Evolutionary conservation across 176 grass and related monocot species (phyloP), one percentile per base, ranked within the genome.

Genomic region (Ananas comosus): DNA sequence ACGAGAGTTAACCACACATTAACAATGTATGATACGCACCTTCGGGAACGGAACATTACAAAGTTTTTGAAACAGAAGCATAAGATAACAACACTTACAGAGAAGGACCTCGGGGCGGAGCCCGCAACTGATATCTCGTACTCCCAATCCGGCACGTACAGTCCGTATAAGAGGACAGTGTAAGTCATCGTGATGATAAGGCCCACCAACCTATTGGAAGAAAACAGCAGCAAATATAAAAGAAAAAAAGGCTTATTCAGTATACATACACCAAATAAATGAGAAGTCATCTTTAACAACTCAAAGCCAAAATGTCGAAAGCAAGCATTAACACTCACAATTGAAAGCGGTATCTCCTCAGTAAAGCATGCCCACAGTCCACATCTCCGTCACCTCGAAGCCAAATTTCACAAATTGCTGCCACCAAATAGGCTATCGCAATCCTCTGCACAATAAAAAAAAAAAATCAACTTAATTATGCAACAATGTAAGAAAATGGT

Each of bases 351-450:
- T 96, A 96, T 88, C 81, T 81, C 42, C 24, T 83, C 12, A 91
- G 63, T 13, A 91, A 53, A 1, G n/a, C 17, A 50, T 64, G 68
- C 69, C 74, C 68, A 12, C 77, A 77, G 65, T 78, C 65, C 10
- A 84, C 70, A 49, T 70, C 66, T 17, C 33, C 13, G 25, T 83
- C 73, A 54, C 24, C 9, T 63, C 54, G 71, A 9, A 91, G 77
- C 91, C 88, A 91, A 57, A 96, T 84, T 80, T 91, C 88, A 3
- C 85, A 96, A 70, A 96, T 68, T 19, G 91, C 85, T 70, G 74
- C 85, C 21, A 67, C 49, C 24, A 96, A 75, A 80, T 91, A 91
- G 2, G 85, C 77, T 19, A 91, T 64, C 21, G 88, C 88, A 68
- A 96, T 96, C 58, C 88, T 91, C 91, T 96, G 64, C 47, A 33